Evolutionary conservation across 305 asterid species (phyloP).

Genomic region (Solanum hybrid): DNA sequence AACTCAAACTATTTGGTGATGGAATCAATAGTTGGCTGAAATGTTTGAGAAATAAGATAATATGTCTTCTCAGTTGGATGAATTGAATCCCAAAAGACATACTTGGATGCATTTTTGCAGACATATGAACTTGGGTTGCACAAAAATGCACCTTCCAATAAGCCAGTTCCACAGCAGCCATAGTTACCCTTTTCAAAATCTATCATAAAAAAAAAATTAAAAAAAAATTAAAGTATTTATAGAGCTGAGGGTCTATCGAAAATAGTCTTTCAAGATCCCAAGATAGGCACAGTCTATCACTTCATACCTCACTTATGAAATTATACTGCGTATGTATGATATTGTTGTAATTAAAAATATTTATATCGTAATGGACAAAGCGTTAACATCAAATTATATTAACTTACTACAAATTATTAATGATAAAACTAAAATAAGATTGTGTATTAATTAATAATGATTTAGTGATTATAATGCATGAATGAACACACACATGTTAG

Average conservation of each 20-base stretch:
- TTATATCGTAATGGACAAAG: background rate
- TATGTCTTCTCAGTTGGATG: conserved; percentile 60
- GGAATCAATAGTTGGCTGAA: conserved; percentile 17
- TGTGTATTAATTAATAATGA: background rate
- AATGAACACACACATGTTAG: background rate
- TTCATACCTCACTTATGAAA: background rate
- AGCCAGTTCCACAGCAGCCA: conserved; percentile 83
- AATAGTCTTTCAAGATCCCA: background rate
- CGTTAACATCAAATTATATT: background rate
- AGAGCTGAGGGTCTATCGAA: background rate
- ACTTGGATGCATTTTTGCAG: conserved; percentile 45
- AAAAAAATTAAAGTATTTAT: background rate
- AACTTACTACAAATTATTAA: background rate
- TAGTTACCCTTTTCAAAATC: conserved; percentile 46
- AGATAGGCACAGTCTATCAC: background rate
- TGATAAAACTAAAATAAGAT: background rate
- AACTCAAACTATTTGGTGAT: background rate
- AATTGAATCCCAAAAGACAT: conserved; percentile 66
- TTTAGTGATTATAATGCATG: background rate
- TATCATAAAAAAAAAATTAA: background rate
- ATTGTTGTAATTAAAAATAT: background rate
- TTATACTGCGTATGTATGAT: background rate
- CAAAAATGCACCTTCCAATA: conserved; percentile 36
- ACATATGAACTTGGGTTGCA: conserved; percentile 44
- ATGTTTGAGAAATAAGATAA: conserved; percentile 22